Evolutionary conservation across 768 basidiomycete species (phyloP).

Genomic region (Guyanaporus albipodus): DNA sequence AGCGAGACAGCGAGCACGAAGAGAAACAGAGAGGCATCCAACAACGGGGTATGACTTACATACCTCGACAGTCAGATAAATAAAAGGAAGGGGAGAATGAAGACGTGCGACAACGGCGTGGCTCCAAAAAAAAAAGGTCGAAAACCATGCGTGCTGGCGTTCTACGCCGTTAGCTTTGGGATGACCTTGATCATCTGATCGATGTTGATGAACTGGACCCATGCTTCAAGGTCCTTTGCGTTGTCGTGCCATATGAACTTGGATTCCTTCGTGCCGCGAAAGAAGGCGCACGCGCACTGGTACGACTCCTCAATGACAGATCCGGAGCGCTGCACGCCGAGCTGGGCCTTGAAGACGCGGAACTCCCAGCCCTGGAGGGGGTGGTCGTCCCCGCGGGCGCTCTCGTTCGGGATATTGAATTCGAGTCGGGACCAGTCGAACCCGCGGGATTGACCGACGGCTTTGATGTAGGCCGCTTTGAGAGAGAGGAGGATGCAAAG

Average conservation of each 20-base stretch:
- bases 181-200: conserved; percentile 80
- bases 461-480: conserved; percentile 80
- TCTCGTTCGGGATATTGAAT: conserved; percentile 66
- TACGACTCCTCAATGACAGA: conserved; percentile 59
- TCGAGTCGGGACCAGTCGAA: conserved; percentile 82
- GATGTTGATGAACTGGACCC: conserved; percentile 83
- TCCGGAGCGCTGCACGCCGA: conserved; percentile 61
- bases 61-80: no score
- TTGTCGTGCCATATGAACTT: conserved; percentile 72
- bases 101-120: no score
- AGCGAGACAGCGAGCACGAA: not conserved
- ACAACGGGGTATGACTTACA: no score
- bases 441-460: conserved; percentile 75
- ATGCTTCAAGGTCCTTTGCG: conserved; percentile 62
- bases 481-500: conserved; percentile 75
- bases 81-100: not conserved
- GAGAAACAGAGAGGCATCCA: no score
- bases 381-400: conserved; percentile 63
- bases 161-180: conserved; percentile 61
- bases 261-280: conserved; percentile 59
- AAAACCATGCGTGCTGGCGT: no score
- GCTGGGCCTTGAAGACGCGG: conserved; percentile 68
- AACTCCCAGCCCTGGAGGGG: conserved; percentile 83
- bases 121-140: no score
- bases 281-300: conserved; percentile 76